Evolutionary conservation across 2,329 filamentous ascomycete species (phyloP), one percentile per base, ranked within the genome.

Genomic region (Furcasterigmium sp.): DNA sequence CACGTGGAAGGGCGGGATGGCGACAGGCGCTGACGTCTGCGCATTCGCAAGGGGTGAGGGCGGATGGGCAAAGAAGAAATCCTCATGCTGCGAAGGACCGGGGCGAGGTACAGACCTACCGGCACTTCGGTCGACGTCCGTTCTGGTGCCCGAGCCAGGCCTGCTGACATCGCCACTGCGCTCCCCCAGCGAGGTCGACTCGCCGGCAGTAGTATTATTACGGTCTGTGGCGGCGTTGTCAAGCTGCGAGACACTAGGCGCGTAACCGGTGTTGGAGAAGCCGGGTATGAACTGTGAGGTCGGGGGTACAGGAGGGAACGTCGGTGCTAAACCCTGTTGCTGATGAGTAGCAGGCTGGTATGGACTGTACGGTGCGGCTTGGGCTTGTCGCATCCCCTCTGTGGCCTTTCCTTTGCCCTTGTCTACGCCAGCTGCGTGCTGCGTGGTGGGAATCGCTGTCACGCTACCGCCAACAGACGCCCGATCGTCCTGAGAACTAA

Each of bases 1-100:
- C 50, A 80, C 80, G 56, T 87, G 84, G 39, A 82, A 81, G 42
- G 87, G 85, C 56, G 87, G 86, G 20, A 87, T 86, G 41, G 87
- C 87, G 56, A 84, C 67, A 34, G 84, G 85, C 28, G 82, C 83
- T 40, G 82, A 78, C 54, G 91, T 83, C 58, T 90, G 84, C 53
- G 82, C 83, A 56, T 82, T 80, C 53, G 91, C 73, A 45, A 91
- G 68, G 41, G 82, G 80, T 48, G 84, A 75, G 41, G 77, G 65
- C 51, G 61, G 69, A 53, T 58, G 62, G 49, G 42, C 28, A 28
- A 44, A 36, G 19, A 45, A 18, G 26, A 44, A 45, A 20, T 43
- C 48, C 29, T 41, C 42, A 21, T 41, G 46, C 25, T 37, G 44
- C 29, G 43, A 44, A 34, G 30, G 46, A 23, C 35, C 39, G 43